These are phyloP conservation scores for Uronychia binucleata DNA, from an alignment of 73 alveolate genomes.

Conservation along the genomic window DNA sequence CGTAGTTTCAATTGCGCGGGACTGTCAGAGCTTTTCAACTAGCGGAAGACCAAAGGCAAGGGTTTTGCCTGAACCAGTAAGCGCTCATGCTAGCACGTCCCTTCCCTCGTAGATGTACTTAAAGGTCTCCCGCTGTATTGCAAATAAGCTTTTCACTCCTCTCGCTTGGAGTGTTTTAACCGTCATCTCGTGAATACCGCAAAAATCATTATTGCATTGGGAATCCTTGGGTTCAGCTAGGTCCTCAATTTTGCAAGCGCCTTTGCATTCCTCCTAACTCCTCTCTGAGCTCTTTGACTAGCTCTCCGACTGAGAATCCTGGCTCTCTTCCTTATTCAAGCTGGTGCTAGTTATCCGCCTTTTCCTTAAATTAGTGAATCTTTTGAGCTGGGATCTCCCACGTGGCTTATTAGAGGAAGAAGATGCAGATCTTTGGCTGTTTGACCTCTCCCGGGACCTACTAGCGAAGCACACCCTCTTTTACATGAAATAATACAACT, in stretches of 20 bases:
- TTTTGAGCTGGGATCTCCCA: no score
- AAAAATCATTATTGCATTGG: no score
- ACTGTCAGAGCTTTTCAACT: slow-evolving; percentile 67
- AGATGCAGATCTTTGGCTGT: no score
- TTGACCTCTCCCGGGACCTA: no score
- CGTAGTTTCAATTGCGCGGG: slow-evolving; percentile 23
- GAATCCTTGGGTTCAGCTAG: background rate
- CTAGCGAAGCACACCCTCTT: no score
- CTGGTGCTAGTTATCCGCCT: background rate
- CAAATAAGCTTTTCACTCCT: slow-evolving; percentile 79
- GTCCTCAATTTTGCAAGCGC: no score
- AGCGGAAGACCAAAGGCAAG: slow-evolving; percentile 92
- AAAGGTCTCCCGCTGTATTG: slow-evolving; percentile 82
- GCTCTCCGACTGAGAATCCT: background rate
- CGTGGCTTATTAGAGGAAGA: no score
- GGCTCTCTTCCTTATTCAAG: background rate
- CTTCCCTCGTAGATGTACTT: slow-evolving; percentile 81
- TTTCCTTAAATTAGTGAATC: background rate
- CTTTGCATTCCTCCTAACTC: background rate
- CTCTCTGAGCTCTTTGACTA: background rate
- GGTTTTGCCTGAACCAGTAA: slow-evolving; percentile 96
- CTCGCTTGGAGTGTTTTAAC: slow-evolving; percentile 46
- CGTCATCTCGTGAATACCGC: background rate
- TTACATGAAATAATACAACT: no score
- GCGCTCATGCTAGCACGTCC: slow-evolving; percentile 93